Percentiles rank a stretch among this genome's conserved stretches.
Conservation (phyloP, 768 basidiomycete species). For the Lactifluus echinatus region DNA sequence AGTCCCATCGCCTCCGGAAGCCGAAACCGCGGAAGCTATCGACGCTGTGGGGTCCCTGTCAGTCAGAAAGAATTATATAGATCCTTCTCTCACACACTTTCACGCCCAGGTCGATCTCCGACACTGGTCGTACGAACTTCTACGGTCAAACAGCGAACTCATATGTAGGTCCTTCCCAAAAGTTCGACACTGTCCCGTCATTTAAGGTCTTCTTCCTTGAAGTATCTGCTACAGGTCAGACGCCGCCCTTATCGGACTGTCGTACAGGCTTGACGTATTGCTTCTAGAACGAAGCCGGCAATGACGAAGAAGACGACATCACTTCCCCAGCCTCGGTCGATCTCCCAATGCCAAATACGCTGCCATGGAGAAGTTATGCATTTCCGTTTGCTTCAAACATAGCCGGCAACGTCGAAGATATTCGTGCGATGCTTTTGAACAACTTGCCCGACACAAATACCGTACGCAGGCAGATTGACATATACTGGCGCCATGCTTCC, state of each 20-base stretch:
- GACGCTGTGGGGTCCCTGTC: slow-evolving; percentile 61
- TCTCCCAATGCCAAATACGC: slow-evolving; percentile 39
- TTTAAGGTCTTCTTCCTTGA: slow-evolving; percentile 1
- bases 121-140: slow-evolving; percentile 54
- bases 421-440: slow-evolving; percentile 38
- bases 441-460: slow-evolving; percentile 36
- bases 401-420: slow-evolving; percentile 34
- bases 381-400: slow-evolving; percentile 46
- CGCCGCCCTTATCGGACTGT: slow-evolving; percentile 5
- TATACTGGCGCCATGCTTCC: slow-evolving; percentile 59
- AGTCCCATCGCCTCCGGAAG: slow-evolving; percentile 26
- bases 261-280: slow-evolving; percentile 9
- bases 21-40: slow-evolving; percentile 46
- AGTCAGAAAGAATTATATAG: slow-evolving; percentile 6
- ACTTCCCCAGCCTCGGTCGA: slow-evolving; percentile 30
- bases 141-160: slow-evolving; percentile 60
- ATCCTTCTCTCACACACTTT: slow-evolving; percentile 20
- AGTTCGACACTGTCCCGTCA: slow-evolving; percentile 6
- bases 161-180: slow-evolving; percentile 41
- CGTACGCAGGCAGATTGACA: slow-evolving; percentile 34
- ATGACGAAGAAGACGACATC: slow-evolving; percentile 43
- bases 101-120: slow-evolving; percentile 46
- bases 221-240: slow-evolving; percentile 61
- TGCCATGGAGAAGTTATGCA: slow-evolving; percentile 50
- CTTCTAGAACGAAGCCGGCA: slow-evolving; percentile 47